Base-by-base conservation (phyloP, 192 early-diverging fungal genomes). In the Linnemannia zychae region DNA sequence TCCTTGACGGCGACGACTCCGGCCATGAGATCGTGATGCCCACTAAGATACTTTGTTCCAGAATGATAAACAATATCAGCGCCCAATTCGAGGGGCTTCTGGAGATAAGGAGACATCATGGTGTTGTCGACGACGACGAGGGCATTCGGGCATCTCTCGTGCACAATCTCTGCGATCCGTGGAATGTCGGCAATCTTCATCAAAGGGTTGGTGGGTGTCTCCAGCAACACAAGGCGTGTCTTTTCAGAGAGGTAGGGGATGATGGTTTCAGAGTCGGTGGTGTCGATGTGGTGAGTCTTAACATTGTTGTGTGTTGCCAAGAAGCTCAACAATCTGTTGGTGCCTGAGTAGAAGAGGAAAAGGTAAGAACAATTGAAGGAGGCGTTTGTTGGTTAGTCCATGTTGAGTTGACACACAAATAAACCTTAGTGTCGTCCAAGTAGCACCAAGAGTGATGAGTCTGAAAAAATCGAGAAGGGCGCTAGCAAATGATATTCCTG, bases 11-110 rank as follows among this genome's bases (percentile, higher is more conserved):
- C 97, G 76, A 99, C 94, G 1, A 99, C 96, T 49, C 98, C 98
- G n/a, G 97, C 97, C 97, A 99, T 99, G 82, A 99, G 92, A 85
- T 99, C 98, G 87, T 99, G 97, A 90, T 99, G 98, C 11, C 98
- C 98, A 37, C 93, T 94, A 18, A 99, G 92, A 89, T 97, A 99
- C 89, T 99, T 99, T 70, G 98, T 99, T 28, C 97, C 98, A 38
- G 97, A 99, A 69, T 99, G 97, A 76, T 97, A 97, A 24, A 94
- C 95, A 67, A 99, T 96, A 87, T 99, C 97, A 1, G 96, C 97
- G 1, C 97, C 98, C 49, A 97, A 89, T 66, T 95, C 94, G 65
- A 99, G 88, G 1, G 97, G 95, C 75, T 93, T 93, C 86, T 97
- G 96, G 40, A 98, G 89, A 73, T 97, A 96, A 52, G 98, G 98